These are phyloP conservation scores for Pseudogymnoascus sp. DNA, from an alignment of 2,329 filamentous ascomycete species.

Conservation along the genomic window DNA sequence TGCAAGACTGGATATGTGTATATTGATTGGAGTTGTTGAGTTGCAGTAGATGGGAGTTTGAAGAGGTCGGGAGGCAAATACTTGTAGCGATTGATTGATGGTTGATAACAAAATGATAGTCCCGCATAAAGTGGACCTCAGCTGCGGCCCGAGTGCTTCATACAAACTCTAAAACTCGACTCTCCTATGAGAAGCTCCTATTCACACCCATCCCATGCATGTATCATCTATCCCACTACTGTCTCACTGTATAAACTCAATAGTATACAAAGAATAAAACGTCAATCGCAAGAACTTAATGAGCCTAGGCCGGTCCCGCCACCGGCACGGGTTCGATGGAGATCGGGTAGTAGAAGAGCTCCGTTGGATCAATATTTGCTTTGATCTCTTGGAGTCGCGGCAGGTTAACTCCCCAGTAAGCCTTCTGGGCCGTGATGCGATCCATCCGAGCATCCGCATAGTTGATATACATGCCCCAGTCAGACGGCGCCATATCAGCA, in stretches of 20 bases:
- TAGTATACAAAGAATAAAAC: not conserved
- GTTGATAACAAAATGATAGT: conserved; percentile 2
- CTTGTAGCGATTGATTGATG: not conserved
- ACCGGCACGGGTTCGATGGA: not conserved
- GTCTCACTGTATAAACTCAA: not conserved
- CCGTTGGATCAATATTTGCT: not conserved
- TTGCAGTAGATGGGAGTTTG: not conserved
- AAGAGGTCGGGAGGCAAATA: not conserved
- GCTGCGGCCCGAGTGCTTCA: not conserved
- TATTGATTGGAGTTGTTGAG: not conserved
- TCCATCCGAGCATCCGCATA: not conserved
- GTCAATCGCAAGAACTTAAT: not conserved
- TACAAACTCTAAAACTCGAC: not conserved
- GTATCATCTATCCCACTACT: not conserved
- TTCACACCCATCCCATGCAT: not conserved
- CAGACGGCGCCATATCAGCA: not conserved
- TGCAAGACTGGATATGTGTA: not conserved
- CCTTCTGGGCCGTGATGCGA: not conserved
- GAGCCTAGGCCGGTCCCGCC: not conserved
- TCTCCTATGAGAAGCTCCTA: not conserved
- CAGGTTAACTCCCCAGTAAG: not conserved
- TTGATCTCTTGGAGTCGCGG: not conserved
- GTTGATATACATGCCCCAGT: conserved; percentile 1
- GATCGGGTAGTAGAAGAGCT: not conserved
- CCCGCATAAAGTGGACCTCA: not conserved